Evolutionary conservation across 2,329 filamentous ascomycete species (phyloP).

Genomic region (Xylariales sp.): DNA sequence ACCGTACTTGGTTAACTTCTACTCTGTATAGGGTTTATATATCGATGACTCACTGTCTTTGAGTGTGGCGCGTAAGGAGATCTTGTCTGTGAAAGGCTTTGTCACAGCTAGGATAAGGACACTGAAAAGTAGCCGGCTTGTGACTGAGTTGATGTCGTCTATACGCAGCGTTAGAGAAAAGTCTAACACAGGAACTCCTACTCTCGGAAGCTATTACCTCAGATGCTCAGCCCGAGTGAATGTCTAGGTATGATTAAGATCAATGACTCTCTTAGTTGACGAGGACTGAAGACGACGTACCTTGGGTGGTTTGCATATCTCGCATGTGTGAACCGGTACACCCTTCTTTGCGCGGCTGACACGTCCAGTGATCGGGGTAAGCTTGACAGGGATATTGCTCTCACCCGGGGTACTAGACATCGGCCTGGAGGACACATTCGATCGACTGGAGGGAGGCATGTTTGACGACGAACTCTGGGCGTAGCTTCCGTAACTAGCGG

Average conservation of each 20-base stretch:
- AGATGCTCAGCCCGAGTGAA: conserved; percentile 73
- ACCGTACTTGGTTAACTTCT: conserved; percentile 33
- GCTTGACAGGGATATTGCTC: conserved; percentile 58
- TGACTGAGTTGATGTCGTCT: conserved; percentile 73
- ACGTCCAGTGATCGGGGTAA: conserved; percentile 67
- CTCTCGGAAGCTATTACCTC: conserved; percentile 56
- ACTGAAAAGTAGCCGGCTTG: conserved; percentile 63
- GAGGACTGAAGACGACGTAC: conserved; percentile 49
- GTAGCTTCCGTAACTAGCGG: conserved; percentile 49
- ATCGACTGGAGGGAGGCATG: conserved; percentile 45
- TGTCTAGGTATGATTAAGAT: conserved; percentile 56
- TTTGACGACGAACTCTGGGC: conserved; percentile 52
- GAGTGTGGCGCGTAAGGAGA: conserved; percentile 67
- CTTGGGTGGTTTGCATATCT: conserved; percentile 64
- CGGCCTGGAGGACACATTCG: conserved; percentile 55
- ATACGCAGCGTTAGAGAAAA: conserved; percentile 44
- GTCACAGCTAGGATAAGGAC: conserved; percentile 65
- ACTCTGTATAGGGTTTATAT: conserved; percentile 6
- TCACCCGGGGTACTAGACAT: conserved; percentile 51
- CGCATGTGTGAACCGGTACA: conserved; percentile 67
- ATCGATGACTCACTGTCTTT: conserved; percentile 59
- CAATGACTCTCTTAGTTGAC: conserved; percentile 7
- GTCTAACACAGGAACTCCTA: neutral
- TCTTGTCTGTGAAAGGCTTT: conserved; percentile 69
- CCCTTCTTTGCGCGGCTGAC: conserved; percentile 70